Percentiles rank a stretch among this genome's conserved stretches.
These are phyloP conservation scores for Licmophora abbreviata DNA, from an alignment of 108 stramenopile species.

Conservation along the genomic window DNA sequence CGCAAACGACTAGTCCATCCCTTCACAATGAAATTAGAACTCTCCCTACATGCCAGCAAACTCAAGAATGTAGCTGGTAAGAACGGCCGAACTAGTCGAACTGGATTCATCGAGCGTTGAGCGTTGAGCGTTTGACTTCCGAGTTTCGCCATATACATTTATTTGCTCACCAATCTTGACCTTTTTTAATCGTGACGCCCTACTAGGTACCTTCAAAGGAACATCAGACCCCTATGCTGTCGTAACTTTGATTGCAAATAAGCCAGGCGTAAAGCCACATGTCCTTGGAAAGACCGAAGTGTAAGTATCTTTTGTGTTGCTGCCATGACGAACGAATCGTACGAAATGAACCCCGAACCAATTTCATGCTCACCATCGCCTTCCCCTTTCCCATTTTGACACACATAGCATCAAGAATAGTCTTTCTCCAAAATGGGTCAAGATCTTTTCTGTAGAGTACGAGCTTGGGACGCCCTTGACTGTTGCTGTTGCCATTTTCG, in stretches of 20 bases:
- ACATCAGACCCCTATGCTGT: conserved; percentile 75
- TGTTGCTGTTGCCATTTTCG: conserved; percentile 34
- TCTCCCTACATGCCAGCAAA: conserved; percentile 40
- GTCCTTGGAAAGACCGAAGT: conserved; percentile 74
- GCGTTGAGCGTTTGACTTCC: background rate
- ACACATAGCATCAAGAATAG: conserved; percentile 42
- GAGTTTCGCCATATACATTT: background rate
- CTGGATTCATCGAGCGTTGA: background rate
- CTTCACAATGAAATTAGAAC: conserved; percentile 16
- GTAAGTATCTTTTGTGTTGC: conserved; percentile 9
- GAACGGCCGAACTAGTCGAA: too few relatives aligned
- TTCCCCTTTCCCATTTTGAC: background rate
- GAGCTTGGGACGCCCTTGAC: conserved; percentile 49
- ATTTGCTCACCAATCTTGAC: background rate
- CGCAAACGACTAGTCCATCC: background rate
- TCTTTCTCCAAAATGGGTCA: conserved; percentile 59
- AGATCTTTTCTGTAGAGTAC: conserved; percentile 40
- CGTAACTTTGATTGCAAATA: conserved; percentile 45
- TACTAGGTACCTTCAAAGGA: conserved; percentile 25
- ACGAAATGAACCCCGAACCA: background rate
- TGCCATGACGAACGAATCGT: background rate
- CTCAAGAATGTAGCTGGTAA: conserved; percentile 67
- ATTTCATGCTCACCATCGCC: background rate
- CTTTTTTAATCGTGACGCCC: background rate
- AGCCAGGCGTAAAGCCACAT: conserved; percentile 29